Conservation (phyloP, 768 basidiomycete species). For the Lentinula sp. region DNA sequence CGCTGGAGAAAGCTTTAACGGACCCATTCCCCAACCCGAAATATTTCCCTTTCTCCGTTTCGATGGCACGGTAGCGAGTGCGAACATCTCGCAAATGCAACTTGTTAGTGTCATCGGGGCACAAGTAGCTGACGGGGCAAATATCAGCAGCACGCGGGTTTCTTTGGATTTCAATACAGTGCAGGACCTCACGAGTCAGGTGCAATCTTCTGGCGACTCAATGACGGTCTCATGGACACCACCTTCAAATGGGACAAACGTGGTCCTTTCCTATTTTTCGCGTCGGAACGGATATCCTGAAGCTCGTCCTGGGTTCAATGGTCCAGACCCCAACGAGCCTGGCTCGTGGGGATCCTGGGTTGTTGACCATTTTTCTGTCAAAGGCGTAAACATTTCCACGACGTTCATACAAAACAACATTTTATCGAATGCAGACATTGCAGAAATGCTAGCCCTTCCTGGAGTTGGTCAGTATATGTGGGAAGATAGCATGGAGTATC, state of each 20-base stretch:
- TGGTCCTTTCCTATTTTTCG: slow-evolving; percentile 12
- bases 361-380: slow-evolving; percentile 11
- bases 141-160: slow-evolving; percentile 3
- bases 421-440: slow-evolving; percentile 8
- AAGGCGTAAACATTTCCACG: slow-evolving; percentile 10
- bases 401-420: slow-evolving; percentile 12
- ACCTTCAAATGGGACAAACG: slow-evolving; percentile 9
- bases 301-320: slow-evolving; percentile 10
- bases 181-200: slow-evolving; percentile 11
- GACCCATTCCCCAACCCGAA: slow-evolving; percentile 7
- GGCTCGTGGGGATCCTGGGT: slow-evolving; percentile 14
- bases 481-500: slow-evolving; percentile 14
- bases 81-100: slow-evolving; percentile 10
- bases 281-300: slow-evolving; percentile 13
- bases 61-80: slow-evolving; percentile 8
- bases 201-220: slow-evolving; percentile 2
- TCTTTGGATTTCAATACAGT: slow-evolving; percentile 13
- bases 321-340: slow-evolving; percentile 6
- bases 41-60: slow-evolving; percentile 8
- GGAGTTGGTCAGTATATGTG: slow-evolving; percentile 14
- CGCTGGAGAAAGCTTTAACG: slow-evolving; percentile 7
- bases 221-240: slow-evolving; percentile 9
- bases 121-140: slow-evolving; percentile 8
- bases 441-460: slow-evolving; percentile 7
- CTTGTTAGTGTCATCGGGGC: slow-evolving; percentile 12